Evolutionary conservation across 2,329 filamentous ascomycete species (phyloP), one percentile per base, ranked within the genome.

Genomic region (Scortechinia acanthostroma): DNA sequence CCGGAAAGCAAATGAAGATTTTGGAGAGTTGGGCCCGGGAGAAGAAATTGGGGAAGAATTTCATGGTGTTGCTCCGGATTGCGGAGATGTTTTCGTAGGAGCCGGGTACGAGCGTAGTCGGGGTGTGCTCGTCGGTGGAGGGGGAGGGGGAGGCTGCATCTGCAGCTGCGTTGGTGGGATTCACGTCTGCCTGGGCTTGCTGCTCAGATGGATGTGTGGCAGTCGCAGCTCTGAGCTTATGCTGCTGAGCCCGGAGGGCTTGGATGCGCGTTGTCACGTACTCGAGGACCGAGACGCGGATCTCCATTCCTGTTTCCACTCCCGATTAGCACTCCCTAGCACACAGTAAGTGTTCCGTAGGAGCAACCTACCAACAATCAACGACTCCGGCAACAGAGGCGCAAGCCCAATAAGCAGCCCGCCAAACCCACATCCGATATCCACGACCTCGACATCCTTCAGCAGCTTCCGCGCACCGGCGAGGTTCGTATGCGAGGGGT

Each of bases 41-140:
- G 72, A 98, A 97, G 73, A 96, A 95, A 60, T 98, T 97, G 50
- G 94, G 91, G n/a, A 98, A 72, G 64, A 97, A 98, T 63, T 98
- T 98, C 93, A 98, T 98, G 3, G 89, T 88, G 69, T 98, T 98
- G 52, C 88, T 88, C 50, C 93, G 84, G 42, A 98, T 71, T 59
- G 89, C 94, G 23, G 86, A 83, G 45, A 91, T 84, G 62, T 98
- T 98, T 58, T 94, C 85, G 62, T 89, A 97, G 17, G 42, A 69
- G 63, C 43, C 66, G 63, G 21, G 61, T 59, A 4, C 69, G 67
- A 4, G 67, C 57, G 51, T 78, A 75, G 57, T 91, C 83, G 13
- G 71, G 68, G 3, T 93, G 82, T 16, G 97, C 87, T 61, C 88
- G 81, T 3, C 98, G 90, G 62, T 89, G 98, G 58, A 93, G 83